Conservation (phyloP, 2,329 filamentous ascomycete species). For the Fusarium haematococcum region DNA sequence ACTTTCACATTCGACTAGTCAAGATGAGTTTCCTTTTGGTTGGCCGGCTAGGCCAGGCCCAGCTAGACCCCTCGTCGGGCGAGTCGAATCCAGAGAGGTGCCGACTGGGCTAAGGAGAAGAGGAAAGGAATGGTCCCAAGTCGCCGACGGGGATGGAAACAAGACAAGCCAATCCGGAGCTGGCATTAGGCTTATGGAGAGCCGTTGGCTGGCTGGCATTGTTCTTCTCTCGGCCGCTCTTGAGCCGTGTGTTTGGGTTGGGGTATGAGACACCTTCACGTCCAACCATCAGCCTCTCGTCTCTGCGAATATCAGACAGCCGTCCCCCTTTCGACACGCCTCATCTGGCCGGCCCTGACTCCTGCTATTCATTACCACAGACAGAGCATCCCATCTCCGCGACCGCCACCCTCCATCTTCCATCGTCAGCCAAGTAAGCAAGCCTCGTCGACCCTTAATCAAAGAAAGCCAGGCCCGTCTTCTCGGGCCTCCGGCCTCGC, state of each 20-base stretch:
- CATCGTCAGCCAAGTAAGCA: conserved; percentile 34
- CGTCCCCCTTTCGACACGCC: conserved; percentile 18
- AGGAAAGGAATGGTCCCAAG: conserved; percentile 21
- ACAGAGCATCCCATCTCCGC: conserved; percentile 19
- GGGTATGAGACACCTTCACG: conserved; percentile 3
- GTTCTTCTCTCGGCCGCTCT: neutral
- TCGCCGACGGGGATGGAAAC: conserved; percentile 13
- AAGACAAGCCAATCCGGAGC: conserved; percentile 20
- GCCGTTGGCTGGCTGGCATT: conserved; percentile 22
- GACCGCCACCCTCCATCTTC: conserved; percentile 29
- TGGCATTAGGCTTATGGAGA: conserved; percentile 1
- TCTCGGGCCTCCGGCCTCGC: conserved; percentile 40
- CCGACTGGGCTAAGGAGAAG: conserved; percentile 18
- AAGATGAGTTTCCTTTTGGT: conserved; percentile 3
- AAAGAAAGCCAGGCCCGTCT: conserved; percentile 43
- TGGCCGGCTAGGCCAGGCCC: conserved; percentile 23
- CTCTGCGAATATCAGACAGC: neutral
- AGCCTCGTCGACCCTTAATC: conserved; percentile 48
- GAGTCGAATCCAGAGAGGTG: conserved; percentile 40
- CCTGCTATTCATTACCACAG: conserved; percentile 7
- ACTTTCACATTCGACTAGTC: conserved; percentile 26
- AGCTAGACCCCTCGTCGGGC: conserved; percentile 23
- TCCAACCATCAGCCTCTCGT: neutral
- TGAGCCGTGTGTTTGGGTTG: neutral
- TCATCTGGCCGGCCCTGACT: conserved; percentile 6